Conservation (phyloP, 2,329 filamentous ascomycete species). For the Cladosporium sp. region DNA sequence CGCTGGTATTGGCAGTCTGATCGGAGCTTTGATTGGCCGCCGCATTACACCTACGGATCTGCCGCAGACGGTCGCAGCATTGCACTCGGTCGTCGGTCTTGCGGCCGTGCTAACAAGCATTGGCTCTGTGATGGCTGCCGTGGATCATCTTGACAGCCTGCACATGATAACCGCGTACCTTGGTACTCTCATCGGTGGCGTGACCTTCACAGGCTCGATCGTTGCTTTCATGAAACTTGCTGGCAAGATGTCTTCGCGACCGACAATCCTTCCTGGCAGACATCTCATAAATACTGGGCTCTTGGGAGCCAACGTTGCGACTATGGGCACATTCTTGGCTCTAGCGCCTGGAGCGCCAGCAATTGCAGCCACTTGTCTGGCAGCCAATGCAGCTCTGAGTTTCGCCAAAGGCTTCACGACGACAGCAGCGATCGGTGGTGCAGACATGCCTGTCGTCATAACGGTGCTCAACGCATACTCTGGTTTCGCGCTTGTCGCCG, state of each 20-base stretch:
- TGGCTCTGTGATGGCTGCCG: slow-evolving; percentile 76
- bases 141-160: slow-evolving; percentile 67
- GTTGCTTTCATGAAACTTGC: slow-evolving; percentile 87
- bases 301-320: slow-evolving; percentile 74
- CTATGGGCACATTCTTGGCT: slow-evolving; percentile 80
- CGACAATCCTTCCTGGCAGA: slow-evolving; percentile 70
- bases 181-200: slow-evolving; percentile 77
- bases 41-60: slow-evolving; percentile 86
- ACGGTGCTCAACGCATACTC: slow-evolving; percentile 90
- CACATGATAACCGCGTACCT: slow-evolving; percentile 86
- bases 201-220: slow-evolving; percentile 89
- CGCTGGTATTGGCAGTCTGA: slow-evolving; percentile 69
- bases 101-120: slow-evolving; percentile 87
- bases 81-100: slow-evolving; percentile 87
- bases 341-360: slow-evolving; percentile 77
- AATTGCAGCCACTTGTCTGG: slow-evolving; percentile 76
- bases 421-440: slow-evolving; percentile 85
- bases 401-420: slow-evolving; percentile 88
- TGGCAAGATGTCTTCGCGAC: slow-evolving; percentile 77
- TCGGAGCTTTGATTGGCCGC: slow-evolving; percentile 76
- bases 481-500: slow-evolving; percentile 84
- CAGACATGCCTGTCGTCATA: slow-evolving; percentile 91
- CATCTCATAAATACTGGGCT: slow-evolving; percentile 75
- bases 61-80: slow-evolving; percentile 83
- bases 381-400: slow-evolving; percentile 74